Base-by-base conservation (phyloP, 495 filamentous ascomycete species). In the Bacidia gigantensis region DNA sequence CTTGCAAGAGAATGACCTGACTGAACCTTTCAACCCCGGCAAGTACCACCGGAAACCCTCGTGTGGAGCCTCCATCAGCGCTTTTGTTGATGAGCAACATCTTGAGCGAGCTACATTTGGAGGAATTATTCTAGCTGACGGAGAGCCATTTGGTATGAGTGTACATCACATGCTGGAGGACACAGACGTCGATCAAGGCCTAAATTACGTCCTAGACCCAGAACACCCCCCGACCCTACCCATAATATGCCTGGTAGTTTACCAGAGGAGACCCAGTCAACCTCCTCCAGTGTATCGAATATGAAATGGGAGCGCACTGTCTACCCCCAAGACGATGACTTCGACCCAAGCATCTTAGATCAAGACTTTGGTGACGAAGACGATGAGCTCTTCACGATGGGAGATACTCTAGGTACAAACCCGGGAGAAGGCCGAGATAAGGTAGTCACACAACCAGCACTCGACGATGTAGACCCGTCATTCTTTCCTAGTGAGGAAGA, bases 161-260 rank as follows among this genome's bases (percentile, higher is more conserved):
- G 90, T 96, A 2, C 90, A 97, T 57, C 90, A 97, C 62, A 86
- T 97, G 80, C 74, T 97, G 1, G 90, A 97, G 57, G 78, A 83
- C 14, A 84, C 84, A 3, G 84, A 82, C 24, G 76, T 81, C 14
- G 76, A 79, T 39, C 75, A 81, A 42, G 54, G 47, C 11, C 47
- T 59, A n/a, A 66, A 62, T 14, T 46, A 51, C 22, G 56, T 56
- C 18, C 26, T 58, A 18, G 54, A 60, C 14, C 47, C 49, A 20
- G 52, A 58, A 9, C 26, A 12, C 44, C 32, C 9, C 20, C 32
- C 35, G 20, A 44, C 9, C 41, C 12, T n/a, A 22, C 14, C 12
- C n/a, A 14, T 10, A 50, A 32, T 3, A 38, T 35, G 25, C 17
- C 47, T 3, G 47, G 47, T 11, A 38, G 29, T 38, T 2, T 11